Percentiles rank a stretch among this genome's conserved stretches.
Conservation (phyloP, 2,329 filamentous ascomycete genomes). For the Fusarium clavum region DNA sequence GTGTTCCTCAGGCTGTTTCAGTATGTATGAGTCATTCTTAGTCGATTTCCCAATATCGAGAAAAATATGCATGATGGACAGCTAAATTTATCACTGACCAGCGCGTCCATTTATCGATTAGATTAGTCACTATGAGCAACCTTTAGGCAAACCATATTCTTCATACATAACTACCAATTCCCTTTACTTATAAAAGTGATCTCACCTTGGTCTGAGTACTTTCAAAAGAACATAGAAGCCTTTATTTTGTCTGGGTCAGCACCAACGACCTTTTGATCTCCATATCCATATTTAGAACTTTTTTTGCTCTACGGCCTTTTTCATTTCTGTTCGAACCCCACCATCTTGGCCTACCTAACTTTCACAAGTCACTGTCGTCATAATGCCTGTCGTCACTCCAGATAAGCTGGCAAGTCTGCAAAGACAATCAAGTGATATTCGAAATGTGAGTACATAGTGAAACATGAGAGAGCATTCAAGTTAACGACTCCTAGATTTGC, state of each 20-base stretch:
- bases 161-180: slow-evolving; percentile 22
- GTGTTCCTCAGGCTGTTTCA: slow-evolving; percentile 13
- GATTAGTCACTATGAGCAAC: slow-evolving; percentile 45
- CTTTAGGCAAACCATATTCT: slow-evolving; percentile 16
- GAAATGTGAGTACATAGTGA: slow-evolving; percentile 76
- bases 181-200: not conserved
- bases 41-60: slow-evolving; percentile 32
- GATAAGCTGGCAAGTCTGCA: slow-evolving; percentile 93
- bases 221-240: slow-evolving; percentile 12
- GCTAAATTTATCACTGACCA: slow-evolving; percentile 34
- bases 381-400: slow-evolving; percentile 91
- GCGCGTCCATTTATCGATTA: slow-evolving; percentile 19
- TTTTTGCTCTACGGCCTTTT: slow-evolving; percentile 6
- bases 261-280: not conserved
- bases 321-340: slow-evolving; percentile 4
- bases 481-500: slow-evolving; percentile 73
- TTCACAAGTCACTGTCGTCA: slow-evolving; percentile 45
- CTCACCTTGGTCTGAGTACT: slow-evolving; percentile 4
- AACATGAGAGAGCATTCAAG: not conserved
- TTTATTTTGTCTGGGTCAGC: slow-evolving; percentile 5
- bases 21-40: slow-evolving; percentile 47
- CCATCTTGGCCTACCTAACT: slow-evolving; percentile 11
- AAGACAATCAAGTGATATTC: slow-evolving; percentile 85
- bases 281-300: slow-evolving; percentile 13
- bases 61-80: slow-evolving; percentile 19